A percentile compares a stretch with the other conserved stretches of the same genome.
phyloP scores from a whole-genome alignment of 257 asterid species.

The Solanum rostratum region DNA sequence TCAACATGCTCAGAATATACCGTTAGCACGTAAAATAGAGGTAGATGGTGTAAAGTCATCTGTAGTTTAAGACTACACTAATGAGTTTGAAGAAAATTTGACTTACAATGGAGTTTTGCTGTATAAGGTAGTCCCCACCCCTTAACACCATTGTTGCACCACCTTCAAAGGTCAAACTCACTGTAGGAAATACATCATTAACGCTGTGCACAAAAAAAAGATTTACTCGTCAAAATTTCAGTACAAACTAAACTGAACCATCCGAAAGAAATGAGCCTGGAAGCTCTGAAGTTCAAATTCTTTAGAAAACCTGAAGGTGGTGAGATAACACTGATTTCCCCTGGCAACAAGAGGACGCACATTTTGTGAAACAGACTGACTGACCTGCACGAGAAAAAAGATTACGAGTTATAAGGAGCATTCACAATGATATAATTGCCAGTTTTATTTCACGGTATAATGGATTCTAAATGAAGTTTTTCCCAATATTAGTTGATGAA shows the following conservation, averaged over 20 bases:
- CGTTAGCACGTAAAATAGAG: not conserved
- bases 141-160: slow-evolving; percentile 77
- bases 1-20: not conserved
- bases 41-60: not conserved
- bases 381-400: slow-evolving; percentile 37
- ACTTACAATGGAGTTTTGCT: slow-evolving; percentile 84
- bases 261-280: not conserved
- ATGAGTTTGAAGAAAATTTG: not conserved
- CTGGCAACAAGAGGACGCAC: slow-evolving; percentile 44
- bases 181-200: slow-evolving; percentile 62
- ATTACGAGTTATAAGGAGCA: not conserved
- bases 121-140: slow-evolving; percentile 89
- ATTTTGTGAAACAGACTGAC: slow-evolving; percentile 46
- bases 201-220: slow-evolving; percentile 26
- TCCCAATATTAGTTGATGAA: not conserved
- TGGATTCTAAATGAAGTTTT: not conserved
- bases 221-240: not conserved
- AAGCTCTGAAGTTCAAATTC: not conserved
- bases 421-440: not conserved
- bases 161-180: slow-evolving; percentile 73
- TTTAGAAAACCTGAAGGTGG: slow-evolving; percentile 58
- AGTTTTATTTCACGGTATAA: not conserved
- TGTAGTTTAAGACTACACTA: not conserved
- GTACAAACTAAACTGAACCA: not conserved
- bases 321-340: slow-evolving; percentile 78